These are phyloP conservation scores for Calophaca sinica DNA, from an alignment of 306 rosid species.

Conservation along the genomic window DNA sequence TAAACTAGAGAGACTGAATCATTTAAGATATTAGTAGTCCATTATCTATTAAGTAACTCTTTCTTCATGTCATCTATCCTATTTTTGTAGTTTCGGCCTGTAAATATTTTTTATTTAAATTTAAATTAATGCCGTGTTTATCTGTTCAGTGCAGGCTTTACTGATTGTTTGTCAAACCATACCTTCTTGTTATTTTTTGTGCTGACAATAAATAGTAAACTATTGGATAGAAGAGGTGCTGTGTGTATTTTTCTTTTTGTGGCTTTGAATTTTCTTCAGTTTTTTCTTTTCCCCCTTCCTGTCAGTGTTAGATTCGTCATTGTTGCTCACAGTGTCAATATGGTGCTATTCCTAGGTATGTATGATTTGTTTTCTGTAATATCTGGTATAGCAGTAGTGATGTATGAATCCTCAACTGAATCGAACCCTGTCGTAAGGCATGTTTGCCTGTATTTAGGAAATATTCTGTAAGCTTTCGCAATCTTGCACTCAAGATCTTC, in stretches of 20 bases:
- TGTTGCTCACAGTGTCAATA: neutral
- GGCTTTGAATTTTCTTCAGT: neutral
- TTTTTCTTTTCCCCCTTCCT: neutral
- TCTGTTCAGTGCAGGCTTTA: too few species aligned
- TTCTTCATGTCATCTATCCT: neutral
- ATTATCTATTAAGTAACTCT: neutral
- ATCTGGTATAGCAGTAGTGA: constrained; percentile 24
- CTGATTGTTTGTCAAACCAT: too few species aligned
- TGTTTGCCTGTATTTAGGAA: constrained; percentile 3
- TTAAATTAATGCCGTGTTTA: neutral
- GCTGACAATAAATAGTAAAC: too few species aligned
- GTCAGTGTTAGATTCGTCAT: neutral
- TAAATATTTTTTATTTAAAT: neutral
- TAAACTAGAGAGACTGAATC: constrained; percentile 13
- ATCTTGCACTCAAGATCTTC: neutral
- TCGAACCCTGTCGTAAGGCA: neutral
- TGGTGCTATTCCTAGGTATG: neutral
- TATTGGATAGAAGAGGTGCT: neutral
- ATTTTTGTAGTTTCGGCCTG: constrained; percentile 18
- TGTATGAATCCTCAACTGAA: neutral
- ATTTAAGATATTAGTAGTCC: neutral
- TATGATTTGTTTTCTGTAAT: constrained; percentile 20
- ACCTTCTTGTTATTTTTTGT: too few species aligned
- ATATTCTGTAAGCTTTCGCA: neutral
- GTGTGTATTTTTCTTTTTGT: neutral